These are phyloP conservation scores for Coffea humblotiana DNA, from an alignment of 305 asterid species.

Conservation along the genomic window DNA sequence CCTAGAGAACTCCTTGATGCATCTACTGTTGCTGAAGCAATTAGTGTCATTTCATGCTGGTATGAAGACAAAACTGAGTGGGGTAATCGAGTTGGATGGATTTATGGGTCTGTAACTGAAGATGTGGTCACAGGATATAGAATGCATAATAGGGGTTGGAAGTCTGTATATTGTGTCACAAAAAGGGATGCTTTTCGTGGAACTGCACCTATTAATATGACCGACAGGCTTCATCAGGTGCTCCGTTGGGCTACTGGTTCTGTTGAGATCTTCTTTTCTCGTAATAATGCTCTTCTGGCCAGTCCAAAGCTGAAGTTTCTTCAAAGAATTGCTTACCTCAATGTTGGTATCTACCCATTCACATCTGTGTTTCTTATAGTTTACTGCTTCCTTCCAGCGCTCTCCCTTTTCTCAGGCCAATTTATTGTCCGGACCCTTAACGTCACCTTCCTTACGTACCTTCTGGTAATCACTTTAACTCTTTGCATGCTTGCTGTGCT, in stretches of 20 bases:
- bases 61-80: conserved; percentile 97
- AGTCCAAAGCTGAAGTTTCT: conserved; percentile 75
- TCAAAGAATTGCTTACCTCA: conserved; percentile 83
- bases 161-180: conserved; percentile 83
- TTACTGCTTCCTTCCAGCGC: conserved; percentile 93
- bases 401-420: conserved; percentile 88
- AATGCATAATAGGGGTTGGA: conserved; percentile 98
- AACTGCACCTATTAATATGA: conserved; percentile 90
- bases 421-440: conserved; percentile 73
- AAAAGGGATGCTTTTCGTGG: conserved; percentile 98
- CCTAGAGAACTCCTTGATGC: conserved; percentile 89
- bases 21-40: conserved; percentile 89
- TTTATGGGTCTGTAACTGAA: conserved; percentile 91
- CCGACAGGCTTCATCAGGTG: conserved; percentile 94
- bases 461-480: conserved; percentile 67
- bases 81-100: conserved; percentile 97
- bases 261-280: conserved; percentile 89
- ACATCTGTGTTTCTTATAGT: conserved; percentile 85
- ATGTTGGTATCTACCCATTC: conserved; percentile 93
- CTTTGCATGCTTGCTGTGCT: conserved; percentile 74
- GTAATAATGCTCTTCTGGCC: conserved; percentile 79
- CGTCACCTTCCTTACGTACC: conserved; percentile 76
- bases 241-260: conserved; percentile 99
- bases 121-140: conserved; percentile 95
- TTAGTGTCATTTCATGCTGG: conserved; percentile 95